Conservation (phyloP, 2,329 filamentous ascomycete genomes). For the Colletotrichum tabaci region DNA sequence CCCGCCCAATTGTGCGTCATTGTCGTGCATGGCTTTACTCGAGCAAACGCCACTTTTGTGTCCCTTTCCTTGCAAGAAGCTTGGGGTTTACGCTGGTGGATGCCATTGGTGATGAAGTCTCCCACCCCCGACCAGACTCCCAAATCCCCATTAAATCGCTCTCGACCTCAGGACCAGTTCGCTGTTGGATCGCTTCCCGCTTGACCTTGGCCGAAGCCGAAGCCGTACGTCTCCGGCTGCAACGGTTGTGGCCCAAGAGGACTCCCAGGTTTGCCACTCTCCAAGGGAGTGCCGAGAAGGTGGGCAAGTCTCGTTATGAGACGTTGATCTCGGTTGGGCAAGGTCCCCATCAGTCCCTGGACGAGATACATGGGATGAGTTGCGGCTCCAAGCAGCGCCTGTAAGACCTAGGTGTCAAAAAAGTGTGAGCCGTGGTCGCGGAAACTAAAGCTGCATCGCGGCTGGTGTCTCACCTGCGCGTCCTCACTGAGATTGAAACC, state of each 20-base stretch:
- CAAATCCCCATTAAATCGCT: neutral
- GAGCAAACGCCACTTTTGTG: neutral
- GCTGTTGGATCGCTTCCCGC: slow-evolving; percentile 37
- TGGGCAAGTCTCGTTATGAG: slow-evolving; percentile 32
- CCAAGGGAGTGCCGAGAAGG: slow-evolving; percentile 35
- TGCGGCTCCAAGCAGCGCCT: slow-evolving; percentile 29
- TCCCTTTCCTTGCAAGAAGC: neutral
- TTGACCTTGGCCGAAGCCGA: slow-evolving; percentile 37
- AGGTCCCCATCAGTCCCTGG: slow-evolving; percentile 39
- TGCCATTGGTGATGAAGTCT: neutral
- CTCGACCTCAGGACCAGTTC: slow-evolving; percentile 19
- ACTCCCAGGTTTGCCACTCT: slow-evolving; percentile 28
- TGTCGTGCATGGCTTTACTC: slow-evolving; percentile 3
- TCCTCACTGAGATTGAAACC: slow-evolving; percentile 20
- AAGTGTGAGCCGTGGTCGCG: neutral
- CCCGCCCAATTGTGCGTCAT: neutral
- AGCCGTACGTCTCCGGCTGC: slow-evolving; percentile 40
- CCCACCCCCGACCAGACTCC: neutral
- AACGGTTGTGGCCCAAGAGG: slow-evolving; percentile 40
- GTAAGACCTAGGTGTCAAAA: slow-evolving; percentile 22
- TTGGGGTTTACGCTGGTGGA: no score
- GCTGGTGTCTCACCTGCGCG: slow-evolving; percentile 32
- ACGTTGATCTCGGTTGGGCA: slow-evolving; percentile 39
- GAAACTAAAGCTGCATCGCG: neutral
- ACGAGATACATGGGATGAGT: slow-evolving; percentile 41